Evolutionary conservation across 2,329 filamentous ascomycete genomes (phyloP).

Genomic region (Aureobasidium subglaciale): DNA sequence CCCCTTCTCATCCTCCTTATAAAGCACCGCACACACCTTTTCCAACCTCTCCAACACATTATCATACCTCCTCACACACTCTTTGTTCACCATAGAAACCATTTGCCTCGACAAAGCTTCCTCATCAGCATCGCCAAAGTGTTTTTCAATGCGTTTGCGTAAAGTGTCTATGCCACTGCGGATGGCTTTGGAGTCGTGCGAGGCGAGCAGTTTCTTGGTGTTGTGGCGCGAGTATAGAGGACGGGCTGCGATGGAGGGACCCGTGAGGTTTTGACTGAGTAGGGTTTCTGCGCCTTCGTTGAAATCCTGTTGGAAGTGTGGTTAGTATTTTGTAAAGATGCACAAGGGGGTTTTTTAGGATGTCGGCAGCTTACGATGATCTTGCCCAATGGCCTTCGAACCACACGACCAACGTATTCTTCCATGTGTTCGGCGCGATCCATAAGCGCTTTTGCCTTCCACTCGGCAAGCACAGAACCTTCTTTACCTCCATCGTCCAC

Average conservation of each 20-base stretch:
- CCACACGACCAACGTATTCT: slow-evolving; percentile 79
- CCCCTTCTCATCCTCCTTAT: slow-evolving; percentile 35
- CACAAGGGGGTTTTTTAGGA: no score
- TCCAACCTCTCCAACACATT: slow-evolving; percentile 45
- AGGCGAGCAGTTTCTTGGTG: slow-evolving; percentile 78
- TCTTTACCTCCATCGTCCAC: slow-evolving; percentile 59
- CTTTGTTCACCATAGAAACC: slow-evolving; percentile 53
- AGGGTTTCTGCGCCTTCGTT: slow-evolving; percentile 78
- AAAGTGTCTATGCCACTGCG: slow-evolving; percentile 84
- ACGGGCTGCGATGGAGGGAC: slow-evolving; percentile 60
- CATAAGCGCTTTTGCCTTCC: slow-evolving; percentile 68
- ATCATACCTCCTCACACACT: slow-evolving; percentile 52
- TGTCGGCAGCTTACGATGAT: slow-evolving; percentile 56
- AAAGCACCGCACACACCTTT: slow-evolving; percentile 36
- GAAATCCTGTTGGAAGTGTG: slow-evolving; percentile 55
- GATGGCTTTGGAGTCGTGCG: slow-evolving; percentile 77
- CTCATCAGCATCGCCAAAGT: slow-evolving; percentile 86
- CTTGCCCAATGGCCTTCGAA: slow-evolving; percentile 82
- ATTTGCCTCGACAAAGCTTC: slow-evolving; percentile 51
- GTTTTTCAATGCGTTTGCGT: slow-evolving; percentile 89
- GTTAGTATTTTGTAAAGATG: background rate
- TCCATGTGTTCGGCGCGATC: slow-evolving; percentile 83
- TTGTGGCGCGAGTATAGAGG: slow-evolving; percentile 74
- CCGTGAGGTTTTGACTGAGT: slow-evolving; percentile 45
- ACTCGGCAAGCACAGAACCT: slow-evolving; percentile 71